Evolutionary conservation across 192 early-diverging fungal species (phyloP), one percentile per base, ranked within the genome.

Genomic region (Coemansia guatemalensis): DNA sequence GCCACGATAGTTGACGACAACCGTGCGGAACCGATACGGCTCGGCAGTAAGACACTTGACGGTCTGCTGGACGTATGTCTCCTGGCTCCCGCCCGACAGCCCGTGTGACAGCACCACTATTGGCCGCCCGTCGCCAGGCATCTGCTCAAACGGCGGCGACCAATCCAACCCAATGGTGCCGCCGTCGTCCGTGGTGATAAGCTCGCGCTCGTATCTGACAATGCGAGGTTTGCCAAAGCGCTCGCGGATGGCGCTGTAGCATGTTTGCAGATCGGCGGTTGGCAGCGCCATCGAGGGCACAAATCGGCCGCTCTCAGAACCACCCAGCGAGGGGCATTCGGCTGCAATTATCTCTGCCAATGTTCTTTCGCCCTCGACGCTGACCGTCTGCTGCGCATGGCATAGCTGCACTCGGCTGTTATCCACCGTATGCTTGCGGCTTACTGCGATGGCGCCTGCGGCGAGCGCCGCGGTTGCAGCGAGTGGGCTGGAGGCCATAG

Each of bases 1-100:
- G 6, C 95, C 96, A 32, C 96, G 86, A 59, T 84, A 88, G 84
- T 99, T 99, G 66, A 92, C 83, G 21, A 96, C 93, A 0, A 95
- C 93, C 6, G 83, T 83, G 33, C 88, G 84, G 71, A 89, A 92
- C 50, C 83, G 82, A 56, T 87, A 82, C 18, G 86, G 87, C 41
- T 73, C 67, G 17, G 68, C 55, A 0, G 82, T 88, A 57, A 91
- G 80, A 44, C 71, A 69, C 61, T 86, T 78, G 32, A 92, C 83
- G 14, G 95, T 65, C 8, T 86, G 81, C 23, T 88, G 88, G 32
- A 99, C 88, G 63, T 99, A 99, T 2, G 85, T 85, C 74, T 97
- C 95, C 74, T 92, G 88, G 47, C 89, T 92, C 30, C 93, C 93
- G 49, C 96, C 96, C 6, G 95, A 95, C 62, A 98, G 72, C 25